Evolutionary conservation across 768 basidiomycete genomes (phyloP), one percentile per base, ranked within the genome.

Genomic region (Holtermannia corniformis): DNA sequence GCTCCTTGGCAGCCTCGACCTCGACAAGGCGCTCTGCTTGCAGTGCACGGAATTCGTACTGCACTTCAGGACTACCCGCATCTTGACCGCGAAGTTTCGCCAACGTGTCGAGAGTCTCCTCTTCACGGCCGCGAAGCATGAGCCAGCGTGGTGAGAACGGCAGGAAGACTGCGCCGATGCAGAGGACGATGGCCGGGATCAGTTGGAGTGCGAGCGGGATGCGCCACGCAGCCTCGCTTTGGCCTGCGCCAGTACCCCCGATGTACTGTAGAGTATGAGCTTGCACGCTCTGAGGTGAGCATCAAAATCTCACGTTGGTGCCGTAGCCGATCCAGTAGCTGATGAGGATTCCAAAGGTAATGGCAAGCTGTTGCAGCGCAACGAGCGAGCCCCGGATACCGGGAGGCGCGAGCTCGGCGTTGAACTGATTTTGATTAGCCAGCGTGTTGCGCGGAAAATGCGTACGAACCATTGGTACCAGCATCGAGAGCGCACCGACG

Each of bases 301-400:
- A 2, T n/a, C 23, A 14, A 25, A 44, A 19, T 10, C 3, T 12
- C 2, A 50, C 60, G 72, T 86, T 85, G 23, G 81, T 83, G 20
- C 76, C 75, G 57, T 75, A 76, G 46, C 75, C 73, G 54, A 77
- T 77, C 74, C 75, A 79, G 73, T 76, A 77, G 4, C 60, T 62
- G 41, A 64, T 45, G n/a, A 68, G 47, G 42, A 68, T 65, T 60
- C 67, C 64, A 57, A 65, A 85, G 1, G 84, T 84, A 68, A 88
- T 88, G 2, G 85, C 83, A 19, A 87, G 76, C 66, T 87, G 86
- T 66, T 87, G 86, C 7, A 88, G 78, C 2, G 84, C 85, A 48
- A 87, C 85, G 32, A 88, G 74, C 66, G 82, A 82, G 12, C 86
- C 86, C 57, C 86, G 80, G 14, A 88, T 84, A 72, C 87, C 86